phyloP scores from a whole-genome alignment of 805 yeast genomes.

The Saccharomyces jurei region DNA sequence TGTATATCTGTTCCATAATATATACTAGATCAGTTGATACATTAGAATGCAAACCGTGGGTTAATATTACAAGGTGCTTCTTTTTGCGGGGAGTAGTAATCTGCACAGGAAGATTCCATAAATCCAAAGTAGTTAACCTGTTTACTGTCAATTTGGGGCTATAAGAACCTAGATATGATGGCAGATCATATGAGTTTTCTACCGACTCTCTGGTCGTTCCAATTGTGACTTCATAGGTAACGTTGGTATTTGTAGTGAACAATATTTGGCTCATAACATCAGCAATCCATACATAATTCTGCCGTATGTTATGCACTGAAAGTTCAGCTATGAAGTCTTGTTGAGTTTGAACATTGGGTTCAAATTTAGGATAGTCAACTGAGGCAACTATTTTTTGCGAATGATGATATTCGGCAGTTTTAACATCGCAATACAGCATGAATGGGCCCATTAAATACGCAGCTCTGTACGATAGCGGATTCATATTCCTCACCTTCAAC shows the following conservation, averaged over 20 bases:
- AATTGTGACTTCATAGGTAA: slow-evolving; percentile 54
- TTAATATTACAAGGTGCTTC: slow-evolving; percentile 56
- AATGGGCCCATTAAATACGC: slow-evolving; percentile 73
- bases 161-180: slow-evolving; percentile 26
- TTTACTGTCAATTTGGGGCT: slow-evolving; percentile 38
- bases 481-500: slow-evolving; percentile 53
- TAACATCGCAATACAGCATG: slow-evolving; percentile 62
- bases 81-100: slow-evolving; percentile 32
- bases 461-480: slow-evolving; percentile 44
- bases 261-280: slow-evolving; percentile 67
- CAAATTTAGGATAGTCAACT: slow-evolving; percentile 70
- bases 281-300: slow-evolving; percentile 55
- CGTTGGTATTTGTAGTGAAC: slow-evolving; percentile 52
- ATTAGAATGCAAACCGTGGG: slow-evolving; percentile 77
- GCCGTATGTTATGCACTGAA: slow-evolving; percentile 54
- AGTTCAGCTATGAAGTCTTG: slow-evolving; percentile 54
- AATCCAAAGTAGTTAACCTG: slow-evolving; percentile 49
- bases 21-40: slow-evolving; percentile 69
- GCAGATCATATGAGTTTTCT: slow-evolving; percentile 10
- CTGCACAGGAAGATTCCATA: slow-evolving; percentile 58
- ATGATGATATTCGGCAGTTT: slow-evolving; percentile 47
- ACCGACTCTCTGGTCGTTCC: slow-evolving; percentile 34
- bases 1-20: slow-evolving; percentile 59
- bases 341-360: slow-evolving; percentile 64
- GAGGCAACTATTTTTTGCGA: slow-evolving; percentile 48